A percentile compares a stretch with the other conserved stretches of the same genome.
These are phyloP conservation scores for Vanderwaltozyma tropicalis DNA, from an alignment of 805 yeast species.

Conservation along the genomic window DNA sequence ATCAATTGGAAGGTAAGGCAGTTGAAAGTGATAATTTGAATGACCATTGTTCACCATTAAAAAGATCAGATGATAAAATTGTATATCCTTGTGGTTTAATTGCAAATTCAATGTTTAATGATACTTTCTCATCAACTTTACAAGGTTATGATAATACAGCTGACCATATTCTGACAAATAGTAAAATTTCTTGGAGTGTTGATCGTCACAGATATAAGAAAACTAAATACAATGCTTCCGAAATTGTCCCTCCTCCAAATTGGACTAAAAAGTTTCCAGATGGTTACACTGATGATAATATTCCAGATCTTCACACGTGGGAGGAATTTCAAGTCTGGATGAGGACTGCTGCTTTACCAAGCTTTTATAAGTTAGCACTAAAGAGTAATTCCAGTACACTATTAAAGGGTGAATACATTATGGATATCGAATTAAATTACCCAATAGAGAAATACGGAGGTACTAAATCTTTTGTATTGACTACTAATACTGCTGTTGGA, in stretches of 20 bases:
- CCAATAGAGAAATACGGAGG: conserved; percentile 82
- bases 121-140: conserved; percentile 50
- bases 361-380: conserved; percentile 73
- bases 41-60: conserved; percentile 30
- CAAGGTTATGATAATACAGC: conserved; percentile 25
- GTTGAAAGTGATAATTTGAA: conserved; percentile 41
- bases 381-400: conserved; percentile 54
- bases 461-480: conserved; percentile 68
- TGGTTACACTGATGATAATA: conserved; percentile 59
- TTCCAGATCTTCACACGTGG: conserved; percentile 63
- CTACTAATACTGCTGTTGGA: conserved; percentile 77
- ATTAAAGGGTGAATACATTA: conserved; percentile 55
- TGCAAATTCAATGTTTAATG: conserved; percentile 73
- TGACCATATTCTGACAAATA: conserved; percentile 35
- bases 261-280: conserved; percentile 63
- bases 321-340: conserved; percentile 75
- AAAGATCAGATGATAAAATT: conserved; percentile 26
- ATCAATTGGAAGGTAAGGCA: conserved; percentile 72
- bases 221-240: conserved; percentile 47
- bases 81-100: conserved; percentile 78
- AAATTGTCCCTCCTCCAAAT: conserved; percentile 76
- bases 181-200: conserved; percentile 63
- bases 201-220: conserved; percentile 55
- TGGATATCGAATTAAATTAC: conserved; percentile 64
- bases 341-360: conserved; percentile 88